These are phyloP conservation scores for Backusella parvicylindrica DNA, from an alignment of 192 early-diverging fungal species.

Conservation along the genomic window DNA sequence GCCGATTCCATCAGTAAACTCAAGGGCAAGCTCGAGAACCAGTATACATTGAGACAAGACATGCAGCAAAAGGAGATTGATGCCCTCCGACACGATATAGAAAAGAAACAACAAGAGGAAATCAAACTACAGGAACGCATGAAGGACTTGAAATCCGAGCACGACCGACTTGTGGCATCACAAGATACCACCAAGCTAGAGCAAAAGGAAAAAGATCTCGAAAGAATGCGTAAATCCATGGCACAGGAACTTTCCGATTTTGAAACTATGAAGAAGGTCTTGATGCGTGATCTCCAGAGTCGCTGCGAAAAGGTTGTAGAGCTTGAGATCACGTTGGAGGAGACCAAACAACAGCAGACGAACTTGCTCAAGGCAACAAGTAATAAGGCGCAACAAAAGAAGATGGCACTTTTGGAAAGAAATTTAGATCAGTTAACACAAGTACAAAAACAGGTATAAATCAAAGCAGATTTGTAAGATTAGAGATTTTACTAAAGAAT, in stretches of 20 bases:
- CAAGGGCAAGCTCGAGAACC: slow-evolving; percentile 79
- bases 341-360: slow-evolving; percentile 87
- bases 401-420: slow-evolving; percentile 94
- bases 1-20: slow-evolving; percentile 81
- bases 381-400: slow-evolving; percentile 83
- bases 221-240: slow-evolving; percentile 59
- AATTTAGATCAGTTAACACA: slow-evolving; percentile 93
- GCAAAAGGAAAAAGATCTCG: slow-evolving; percentile 71
- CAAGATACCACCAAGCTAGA: neutral
- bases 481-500: neutral
- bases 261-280: slow-evolving; percentile 96
- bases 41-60: slow-evolving; percentile 78
- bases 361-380: slow-evolving; percentile 76
- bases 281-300: slow-evolving; percentile 97
- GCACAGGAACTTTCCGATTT: slow-evolving; percentile 75
- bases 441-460: slow-evolving; percentile 79
- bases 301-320: slow-evolving; percentile 99
- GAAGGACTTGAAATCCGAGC: slow-evolving; percentile 55
- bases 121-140: slow-evolving; percentile 53
- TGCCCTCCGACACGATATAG: slow-evolving; percentile 64
- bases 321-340: slow-evolving; percentile 94
- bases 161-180: slow-evolving; percentile 29
- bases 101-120: slow-evolving; percentile 67
- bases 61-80: slow-evolving; percentile 73
- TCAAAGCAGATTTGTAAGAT: neutral